These are phyloP conservation scores for Pseudonitzschia pungens DNA, from an alignment of 108 stramenopile species.

Conservation along the genomic window DNA sequence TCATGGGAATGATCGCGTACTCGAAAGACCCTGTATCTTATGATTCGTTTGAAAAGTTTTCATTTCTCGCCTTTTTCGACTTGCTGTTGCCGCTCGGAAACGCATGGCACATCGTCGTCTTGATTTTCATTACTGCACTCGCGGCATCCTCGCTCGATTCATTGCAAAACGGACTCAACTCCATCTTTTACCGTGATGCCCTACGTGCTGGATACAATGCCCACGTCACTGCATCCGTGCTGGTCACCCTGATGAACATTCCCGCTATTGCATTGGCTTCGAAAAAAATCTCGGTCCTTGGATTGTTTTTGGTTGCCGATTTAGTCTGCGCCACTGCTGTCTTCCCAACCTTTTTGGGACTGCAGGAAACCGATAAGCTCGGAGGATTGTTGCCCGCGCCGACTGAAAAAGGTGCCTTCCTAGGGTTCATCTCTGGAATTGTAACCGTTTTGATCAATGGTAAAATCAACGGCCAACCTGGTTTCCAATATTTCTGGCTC, in stretches of 20 bases:
- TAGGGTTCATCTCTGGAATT: conserved; percentile 64
- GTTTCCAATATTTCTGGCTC: conserved; percentile 81
- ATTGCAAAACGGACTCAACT: conserved; percentile 71
- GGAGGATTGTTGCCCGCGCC: conserved; percentile 57
- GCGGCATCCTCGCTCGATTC: conserved; percentile 65
- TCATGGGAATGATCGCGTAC: conserved; percentile 83
- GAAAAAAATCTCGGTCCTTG: conserved; percentile 60
- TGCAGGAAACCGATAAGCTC: conserved; percentile 51
- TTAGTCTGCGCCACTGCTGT: conserved; percentile 76
- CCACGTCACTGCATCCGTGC: conserved; percentile 38
- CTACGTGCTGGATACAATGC: conserved; percentile 49
- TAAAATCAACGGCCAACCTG: conserved; percentile 52
- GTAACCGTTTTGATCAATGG: conserved; percentile 69
- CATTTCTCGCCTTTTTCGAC: conserved; percentile 74
- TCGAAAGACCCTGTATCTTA: conserved; percentile 68
- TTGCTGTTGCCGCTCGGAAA: conserved; percentile 53
- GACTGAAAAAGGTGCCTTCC: conserved; percentile 72
- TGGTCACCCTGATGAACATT: conserved; percentile 62
- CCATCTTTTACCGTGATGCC: conserved; percentile 57
- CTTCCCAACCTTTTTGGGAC: conserved; percentile 69
- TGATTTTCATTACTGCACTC: conserved; percentile 68
- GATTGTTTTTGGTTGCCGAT: conserved; percentile 79
- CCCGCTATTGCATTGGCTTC: conserved; percentile 52
- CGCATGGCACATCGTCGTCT: conserved; percentile 66
- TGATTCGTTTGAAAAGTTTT: conserved; percentile 57